phyloP scores from a whole-genome alignment of 441 rosid species.

The Biscutella auriculata region DNA sequence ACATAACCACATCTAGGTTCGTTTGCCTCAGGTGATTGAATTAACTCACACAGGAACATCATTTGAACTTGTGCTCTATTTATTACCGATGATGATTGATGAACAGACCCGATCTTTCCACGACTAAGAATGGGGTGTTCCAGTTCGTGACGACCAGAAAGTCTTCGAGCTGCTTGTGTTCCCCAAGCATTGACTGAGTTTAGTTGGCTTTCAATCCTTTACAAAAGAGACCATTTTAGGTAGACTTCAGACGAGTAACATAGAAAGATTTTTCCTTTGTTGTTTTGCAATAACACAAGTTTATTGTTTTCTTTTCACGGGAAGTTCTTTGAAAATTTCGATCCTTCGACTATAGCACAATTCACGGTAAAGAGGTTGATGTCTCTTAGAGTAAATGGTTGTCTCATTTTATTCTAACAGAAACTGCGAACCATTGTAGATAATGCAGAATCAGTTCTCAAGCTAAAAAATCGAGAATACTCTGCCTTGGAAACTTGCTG shows the following conservation, averaged over 20 bases:
- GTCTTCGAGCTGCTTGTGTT: conserved; percentile 76
- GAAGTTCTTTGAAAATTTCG: conserved; percentile 62
- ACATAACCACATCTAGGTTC: too few species aligned
- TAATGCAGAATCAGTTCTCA: conserved; percentile 54
- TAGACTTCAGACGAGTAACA: not conserved
- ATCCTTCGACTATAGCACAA: conserved; percentile 46
- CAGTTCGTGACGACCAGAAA: conserved; percentile 59
- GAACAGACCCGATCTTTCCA: conserved; percentile 64
- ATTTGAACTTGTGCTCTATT: too few species aligned
- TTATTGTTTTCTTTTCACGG: conserved; percentile 23
- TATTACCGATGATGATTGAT: conserved; percentile 10
- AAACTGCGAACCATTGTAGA: conserved; percentile 72
- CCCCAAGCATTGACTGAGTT: conserved; percentile 88
- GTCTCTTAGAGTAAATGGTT: conserved; percentile 52
- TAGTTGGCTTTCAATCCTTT: conserved; percentile 71
- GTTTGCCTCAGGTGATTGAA: too few species aligned
- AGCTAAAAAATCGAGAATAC: not conserved
- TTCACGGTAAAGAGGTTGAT: conserved; percentile 62
- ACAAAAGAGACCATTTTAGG: conserved; percentile 59
- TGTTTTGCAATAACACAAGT: not conserved
- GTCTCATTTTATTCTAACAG: conserved; percentile 57
- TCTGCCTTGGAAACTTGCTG: not conserved
- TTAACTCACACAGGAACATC: too few species aligned
- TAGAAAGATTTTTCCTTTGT: not conserved
- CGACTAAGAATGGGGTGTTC: conserved; percentile 83